phyloP scores from a whole-genome alignment of 2,329 filamentous ascomycete genomes.

The Incumbomyces delicatus region DNA sequence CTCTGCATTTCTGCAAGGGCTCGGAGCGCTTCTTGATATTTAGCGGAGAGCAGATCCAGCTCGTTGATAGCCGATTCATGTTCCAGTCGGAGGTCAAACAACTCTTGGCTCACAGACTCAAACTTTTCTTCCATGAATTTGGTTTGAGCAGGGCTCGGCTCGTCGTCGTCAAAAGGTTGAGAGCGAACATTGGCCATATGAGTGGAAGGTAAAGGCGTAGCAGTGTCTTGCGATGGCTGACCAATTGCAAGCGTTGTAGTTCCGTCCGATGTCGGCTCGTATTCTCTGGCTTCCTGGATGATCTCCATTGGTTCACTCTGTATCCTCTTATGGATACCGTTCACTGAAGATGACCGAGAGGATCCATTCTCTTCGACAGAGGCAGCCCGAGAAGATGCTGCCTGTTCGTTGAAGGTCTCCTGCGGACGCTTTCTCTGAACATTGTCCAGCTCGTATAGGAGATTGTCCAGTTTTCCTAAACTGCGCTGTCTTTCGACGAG shows the following conservation, averaged over 20 bases:
- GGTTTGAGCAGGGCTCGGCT: conserved; percentile 64
- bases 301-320: conserved; percentile 29
- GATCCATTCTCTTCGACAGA: not conserved
- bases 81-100: conserved; percentile 80
- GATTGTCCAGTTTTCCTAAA: conserved; percentile 84
- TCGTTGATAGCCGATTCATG: conserved; percentile 77
- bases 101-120: conserved; percentile 80
- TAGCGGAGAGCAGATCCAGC: conserved; percentile 69
- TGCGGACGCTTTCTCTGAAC: conserved; percentile 50
- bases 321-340: conserved; percentile 21
- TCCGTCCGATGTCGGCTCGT: conserved; percentile 23
- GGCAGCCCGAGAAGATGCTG: conserved; percentile 15
- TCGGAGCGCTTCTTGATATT: conserved; percentile 82
- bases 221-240: conserved; percentile 32
- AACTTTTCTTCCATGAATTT: conserved; percentile 87
- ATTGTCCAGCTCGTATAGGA: conserved; percentile 81
- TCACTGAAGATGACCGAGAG: conserved; percentile 12
- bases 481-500: conserved; percentile 92
- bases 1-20: conserved; percentile 79
- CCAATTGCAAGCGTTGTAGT: conserved; percentile 11
- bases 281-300: conserved; percentile 35
- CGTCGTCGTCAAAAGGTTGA: conserved; percentile 34
- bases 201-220: not conserved
- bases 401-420: conserved; percentile 6
- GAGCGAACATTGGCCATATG: not conserved